Evolutionary conservation across 148 eudicot species (phyloP), one percentile per base, ranked within the genome.

Genomic region (Camellia granthamiana): DNA sequence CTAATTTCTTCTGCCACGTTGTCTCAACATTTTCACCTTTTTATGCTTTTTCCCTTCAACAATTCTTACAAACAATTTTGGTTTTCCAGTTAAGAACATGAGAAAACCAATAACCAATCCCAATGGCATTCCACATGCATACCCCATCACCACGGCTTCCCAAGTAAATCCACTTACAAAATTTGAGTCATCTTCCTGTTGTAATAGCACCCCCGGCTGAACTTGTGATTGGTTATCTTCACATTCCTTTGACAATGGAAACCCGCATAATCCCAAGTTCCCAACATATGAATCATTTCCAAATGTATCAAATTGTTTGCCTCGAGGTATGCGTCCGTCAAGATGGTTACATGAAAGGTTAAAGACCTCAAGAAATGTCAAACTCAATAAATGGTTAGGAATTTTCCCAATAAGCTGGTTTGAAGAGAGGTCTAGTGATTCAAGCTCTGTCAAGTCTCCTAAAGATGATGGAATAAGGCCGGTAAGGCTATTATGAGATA

Each of bases 361-460:
- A 15, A 69, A 43, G 19, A 43, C 49, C 19, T 1, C 51, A 3
- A 69, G 72, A 43, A 69, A 69, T 1, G 12, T 42, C 72, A 69
- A 43, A 15, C 3, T 43, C 7, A 12, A 42, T 14, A 69, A 7
- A 5, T 69, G 19, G 8, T 11, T 6, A 41, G 72, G 72, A 23
- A 82, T 78, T 55, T 0, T 38, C 4, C 84, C 81, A 23, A 0
- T 44, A 9, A 82, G 59, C 9, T 16, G 46, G 68, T 82, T 82
- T 3, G 16, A 12, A 13, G 84, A 82, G 60, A 82, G 65, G 63
- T 82, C 84, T n/a, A 82, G 18, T 0, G 82, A 74, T 78, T 42
- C 82, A 54, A 83, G 63, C 52, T 2, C 38, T 4, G 7, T 46
- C 79, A 79, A 23, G 52, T 67, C 59, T 49, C 70, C 81, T 2